Conservation (phyloP, 805 yeast genomes). For the Tetrapisispora fleetii region DNA sequence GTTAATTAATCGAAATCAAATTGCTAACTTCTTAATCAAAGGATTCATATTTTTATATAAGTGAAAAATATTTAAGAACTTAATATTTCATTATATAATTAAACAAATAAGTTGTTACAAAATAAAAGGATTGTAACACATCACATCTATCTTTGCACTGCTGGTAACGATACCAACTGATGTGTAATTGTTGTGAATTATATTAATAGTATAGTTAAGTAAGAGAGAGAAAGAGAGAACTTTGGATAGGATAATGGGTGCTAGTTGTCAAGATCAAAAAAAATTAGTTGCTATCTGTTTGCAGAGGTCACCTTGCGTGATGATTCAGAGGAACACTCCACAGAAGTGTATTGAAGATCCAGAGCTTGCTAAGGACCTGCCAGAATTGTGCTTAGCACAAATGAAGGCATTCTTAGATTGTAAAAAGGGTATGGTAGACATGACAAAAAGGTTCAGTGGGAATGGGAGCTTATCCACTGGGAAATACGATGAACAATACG, state of each 20-base stretch:
- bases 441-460: conserved; percentile 85
- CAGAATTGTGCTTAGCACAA: conserved; percentile 80
- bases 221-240: too few species aligned
- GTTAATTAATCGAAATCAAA: background rate
- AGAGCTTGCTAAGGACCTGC: conserved; percentile 62
- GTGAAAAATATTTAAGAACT: background rate
- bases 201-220: background rate
- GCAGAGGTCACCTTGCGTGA: conserved; percentile 93
- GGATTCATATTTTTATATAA: too few species aligned
- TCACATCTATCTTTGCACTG: too few species aligned
- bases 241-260: conserved; percentile 40
- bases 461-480: conserved; percentile 93
- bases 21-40: too few species aligned
- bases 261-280: conserved; percentile 88
- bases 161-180: background rate
- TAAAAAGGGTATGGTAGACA: conserved; percentile 81
- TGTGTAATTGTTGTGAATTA: background rate
- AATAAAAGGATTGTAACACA: too few species aligned
- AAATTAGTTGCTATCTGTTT: conserved; percentile 92
- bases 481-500: conserved; percentile 79
- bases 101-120: too few species aligned
- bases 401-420: conserved; percentile 83
- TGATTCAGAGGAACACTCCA: conserved; percentile 82
- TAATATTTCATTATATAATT: background rate
- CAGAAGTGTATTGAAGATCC: conserved; percentile 80